phyloP scores from a whole-genome alignment of 2,329 filamentous ascomycete species.

The Exserohilum rostratum region DNA sequence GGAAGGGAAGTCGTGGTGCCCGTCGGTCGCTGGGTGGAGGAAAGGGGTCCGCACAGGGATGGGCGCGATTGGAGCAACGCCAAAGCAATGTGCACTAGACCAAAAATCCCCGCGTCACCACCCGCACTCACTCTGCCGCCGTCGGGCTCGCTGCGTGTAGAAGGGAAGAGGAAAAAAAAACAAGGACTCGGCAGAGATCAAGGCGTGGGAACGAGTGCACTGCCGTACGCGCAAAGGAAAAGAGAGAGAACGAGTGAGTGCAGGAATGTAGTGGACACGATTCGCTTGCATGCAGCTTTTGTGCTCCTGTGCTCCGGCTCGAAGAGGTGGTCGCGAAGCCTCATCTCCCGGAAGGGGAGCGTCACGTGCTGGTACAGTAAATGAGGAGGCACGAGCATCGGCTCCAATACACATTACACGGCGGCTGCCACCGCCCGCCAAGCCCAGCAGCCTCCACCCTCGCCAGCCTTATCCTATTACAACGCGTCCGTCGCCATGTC shows the following conservation, averaged over 20 bases:
- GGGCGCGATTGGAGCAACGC: slow-evolving; percentile 44
- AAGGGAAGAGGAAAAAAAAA: slow-evolving; percentile 1
- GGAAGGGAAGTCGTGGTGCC: slow-evolving; percentile 44
- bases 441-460: too few relatives aligned
- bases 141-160: slow-evolving; percentile 9
- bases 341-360: slow-evolving; percentile 24
- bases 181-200: not conserved
- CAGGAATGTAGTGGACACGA: slow-evolving; percentile 32
- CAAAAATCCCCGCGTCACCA: slow-evolving; percentile 39
- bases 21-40: slow-evolving; percentile 38
- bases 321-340: slow-evolving; percentile 31
- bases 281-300: slow-evolving; percentile 18
- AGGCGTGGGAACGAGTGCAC: too few relatives aligned
- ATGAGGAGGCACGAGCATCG: slow-evolving; percentile 17
- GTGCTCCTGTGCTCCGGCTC: slow-evolving; percentile 20
- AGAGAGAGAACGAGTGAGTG: not conserved
- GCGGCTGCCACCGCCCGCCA: slow-evolving; percentile 5
- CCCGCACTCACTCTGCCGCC: slow-evolving; percentile 6
- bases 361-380: slow-evolving; percentile 35
- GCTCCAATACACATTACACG: slow-evolving; percentile 2
- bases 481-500: slow-evolving; percentile 18
- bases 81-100: slow-evolving; percentile 41
- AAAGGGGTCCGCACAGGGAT: slow-evolving; percentile 46
- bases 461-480: slow-evolving; percentile 16
- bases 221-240: not conserved